Base-by-base conservation (phyloP, 768 basidiomycete genomes). In the Pleurotus sapidus region DNA sequence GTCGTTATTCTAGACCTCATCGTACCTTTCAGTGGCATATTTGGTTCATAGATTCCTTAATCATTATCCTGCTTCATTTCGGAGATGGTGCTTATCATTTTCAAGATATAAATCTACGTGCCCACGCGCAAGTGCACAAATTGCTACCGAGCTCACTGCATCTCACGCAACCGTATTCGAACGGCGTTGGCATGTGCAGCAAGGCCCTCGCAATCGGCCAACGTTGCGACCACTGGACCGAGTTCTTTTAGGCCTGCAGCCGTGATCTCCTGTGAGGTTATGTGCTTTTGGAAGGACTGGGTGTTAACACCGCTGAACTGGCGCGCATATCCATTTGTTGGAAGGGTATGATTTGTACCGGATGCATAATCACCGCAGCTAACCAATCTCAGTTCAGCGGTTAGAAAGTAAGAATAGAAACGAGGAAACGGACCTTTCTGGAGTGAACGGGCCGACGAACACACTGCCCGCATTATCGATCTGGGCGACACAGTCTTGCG, bases 301-400 rank as follows among this genome's bases (percentile, higher is more conserved):
- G 96, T 98, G 75, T 96, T 98, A 63, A 99, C 97, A 4, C 97
- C 97, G 63, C 95, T 97, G 77, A 95, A 99, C 69, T 98, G 97
- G 49, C 93, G 87, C 20, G 97, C 97, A 70, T 95, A 99, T 20
- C 96, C 95, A 60, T 93, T 94, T 8, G 93, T 97, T 38, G 96
- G 96, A 20, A 99, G 78, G 0, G 96, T 98, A 77, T 99, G 97
- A 71, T 99, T 99, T 6, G 97, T 98, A 17, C 97, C 97, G 0
- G 96, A 98, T 5, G 96, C 96, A 65, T 98, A 99, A 71, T 99
- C 97, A 27, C 97, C 97, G 70, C 94, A 98, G 63, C 96, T 98
- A 63, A 37, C 24, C 24, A 39, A 42, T 12, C 34, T 46, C 15
- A 27, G 30, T 34, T 34, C 30, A 34, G 30, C 11, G 8, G 8